phyloP scores from a whole-genome alignment of 2,329 filamentous ascomycete species.

The Alternaria longipes region DNA sequence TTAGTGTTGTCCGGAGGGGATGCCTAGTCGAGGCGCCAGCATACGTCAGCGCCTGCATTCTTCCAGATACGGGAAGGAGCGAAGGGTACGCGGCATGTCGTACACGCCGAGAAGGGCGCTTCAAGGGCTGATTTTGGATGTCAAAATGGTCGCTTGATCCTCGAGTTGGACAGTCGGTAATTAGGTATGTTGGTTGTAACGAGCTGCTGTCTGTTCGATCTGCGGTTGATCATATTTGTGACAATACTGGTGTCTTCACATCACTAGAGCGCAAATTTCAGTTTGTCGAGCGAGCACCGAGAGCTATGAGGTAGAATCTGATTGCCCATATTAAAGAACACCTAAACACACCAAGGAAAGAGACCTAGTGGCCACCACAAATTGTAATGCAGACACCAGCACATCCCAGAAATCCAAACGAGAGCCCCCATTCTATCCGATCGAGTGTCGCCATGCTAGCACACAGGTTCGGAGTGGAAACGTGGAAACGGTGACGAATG shows the following conservation, averaged over 20 bases:
- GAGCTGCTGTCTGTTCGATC: background rate
- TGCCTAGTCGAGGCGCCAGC: constrained; percentile 10
- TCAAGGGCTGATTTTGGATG: background rate
- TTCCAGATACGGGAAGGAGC: constrained; percentile 15
- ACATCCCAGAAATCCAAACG: constrained; percentile 43
- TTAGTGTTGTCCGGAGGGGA: constrained; percentile 20
- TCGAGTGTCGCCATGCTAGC: constrained; percentile 38
- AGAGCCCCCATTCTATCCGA: constrained; percentile 39
- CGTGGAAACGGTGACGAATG: constrained; percentile 30
- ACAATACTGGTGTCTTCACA: background rate
- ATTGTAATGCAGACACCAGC: constrained; percentile 35
- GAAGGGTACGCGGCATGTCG: constrained; percentile 1
- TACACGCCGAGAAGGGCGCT: constrained; percentile 8
- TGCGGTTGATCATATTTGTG: background rate
- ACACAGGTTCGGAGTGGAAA: constrained; percentile 26
- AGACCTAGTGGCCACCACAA: constrained; percentile 42
- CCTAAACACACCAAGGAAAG: constrained; percentile 33
- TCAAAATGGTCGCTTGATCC: background rate
- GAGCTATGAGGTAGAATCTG: constrained; percentile 22
- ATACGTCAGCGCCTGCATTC: constrained; percentile 20
- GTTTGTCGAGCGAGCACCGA: constrained; percentile 6
- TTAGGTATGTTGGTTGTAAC: background rate
- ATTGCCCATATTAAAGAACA: constrained; percentile 42
- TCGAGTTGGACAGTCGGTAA: background rate
- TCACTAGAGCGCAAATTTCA: constrained; percentile 1